These are phyloP conservation scores for Prunus mongolica DNA, from an alignment of 306 rosid species.

Conservation along the genomic window DNA sequence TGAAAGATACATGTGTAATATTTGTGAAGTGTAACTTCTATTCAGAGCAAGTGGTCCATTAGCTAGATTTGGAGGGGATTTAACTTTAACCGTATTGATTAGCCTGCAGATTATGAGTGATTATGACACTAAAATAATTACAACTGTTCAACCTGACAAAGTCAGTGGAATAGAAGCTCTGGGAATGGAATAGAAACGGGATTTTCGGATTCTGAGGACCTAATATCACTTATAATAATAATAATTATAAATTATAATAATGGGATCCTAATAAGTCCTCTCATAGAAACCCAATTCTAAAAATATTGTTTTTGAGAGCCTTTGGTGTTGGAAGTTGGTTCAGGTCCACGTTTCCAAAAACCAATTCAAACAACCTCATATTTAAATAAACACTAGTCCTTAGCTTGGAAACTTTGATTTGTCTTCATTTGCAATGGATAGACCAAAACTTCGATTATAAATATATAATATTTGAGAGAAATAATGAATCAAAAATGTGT, in stretches of 20 bases:
- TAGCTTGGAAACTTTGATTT: conserved; percentile 45
- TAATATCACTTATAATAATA: conserved; percentile 31
- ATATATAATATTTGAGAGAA: conserved; percentile 26
- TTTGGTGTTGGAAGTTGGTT: conserved; percentile 61
- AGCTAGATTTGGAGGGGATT: conserved; percentile 11
- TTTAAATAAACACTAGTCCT: conserved; percentile 11
- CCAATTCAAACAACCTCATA: conserved; percentile 37
- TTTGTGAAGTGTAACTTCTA: conserved; percentile 12
- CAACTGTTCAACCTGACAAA: conserved; percentile 49
- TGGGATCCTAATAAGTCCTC: conserved; percentile 19
- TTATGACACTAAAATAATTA: not conserved
- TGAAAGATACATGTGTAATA: not conserved
- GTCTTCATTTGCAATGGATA: conserved; percentile 40
- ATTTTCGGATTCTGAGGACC: conserved; percentile 74
- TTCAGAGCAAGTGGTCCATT: conserved; percentile 49
- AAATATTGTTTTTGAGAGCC: conserved; percentile 8
- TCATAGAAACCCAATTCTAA: conserved; percentile 33
- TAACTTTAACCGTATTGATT: not conserved
- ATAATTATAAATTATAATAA: conserved; percentile 1
- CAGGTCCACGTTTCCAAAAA: conserved; percentile 62
- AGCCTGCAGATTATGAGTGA: not conserved
- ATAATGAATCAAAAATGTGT: conserved; percentile 16
- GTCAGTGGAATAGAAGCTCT: conserved; percentile 98
- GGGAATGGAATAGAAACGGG: conserved; percentile 99
- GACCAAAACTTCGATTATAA: conserved; percentile 14